These are phyloP conservation scores for Amanita rubescens DNA, from an alignment of 768 basidiomycete species.

Conservation along the genomic window DNA sequence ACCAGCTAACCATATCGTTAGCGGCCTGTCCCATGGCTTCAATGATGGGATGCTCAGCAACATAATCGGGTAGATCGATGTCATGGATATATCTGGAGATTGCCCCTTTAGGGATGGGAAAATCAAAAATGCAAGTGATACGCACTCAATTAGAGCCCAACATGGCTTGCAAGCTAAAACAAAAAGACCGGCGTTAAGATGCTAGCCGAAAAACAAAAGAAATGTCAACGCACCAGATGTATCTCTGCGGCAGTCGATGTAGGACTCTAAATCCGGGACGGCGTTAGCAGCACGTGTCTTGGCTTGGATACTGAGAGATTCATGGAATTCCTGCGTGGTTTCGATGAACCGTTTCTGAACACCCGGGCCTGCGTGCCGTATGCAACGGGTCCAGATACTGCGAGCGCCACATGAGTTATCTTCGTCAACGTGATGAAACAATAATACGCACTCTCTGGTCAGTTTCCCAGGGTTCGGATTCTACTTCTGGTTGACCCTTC, in stretches of 20 bases:
- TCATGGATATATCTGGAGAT: slow-evolving; percentile 47
- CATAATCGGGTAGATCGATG: slow-evolving; percentile 64
- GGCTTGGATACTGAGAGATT: slow-evolving; percentile 59
- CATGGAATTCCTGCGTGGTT: slow-evolving; percentile 60
- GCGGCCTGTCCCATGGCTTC: slow-evolving; percentile 55
- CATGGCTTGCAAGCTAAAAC: slow-evolving; percentile 57
- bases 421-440: background rate
- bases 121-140: slow-evolving; percentile 10
- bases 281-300: slow-evolving; percentile 42
- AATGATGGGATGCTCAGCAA: slow-evolving; percentile 59
- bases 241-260: slow-evolving; percentile 64
- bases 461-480: slow-evolving; percentile 53
- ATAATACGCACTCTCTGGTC: slow-evolving; percentile 53
- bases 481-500: slow-evolving; percentile 31
- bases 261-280: slow-evolving; percentile 67
- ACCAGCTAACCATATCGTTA: slow-evolving; percentile 80
- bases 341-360: slow-evolving; percentile 65
- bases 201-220: slow-evolving; percentile 10
- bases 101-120: slow-evolving; percentile 1
- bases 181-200: slow-evolving; percentile 5
- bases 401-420: slow-evolving; percentile 1
- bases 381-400: slow-evolving; percentile 66
- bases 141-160: slow-evolving; percentile 68
- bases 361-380: slow-evolving; percentile 47
- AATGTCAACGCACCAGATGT: slow-evolving; percentile 45